Base-by-base conservation (phyloP, 73 alveolate genomes). In the Breviolum minutum region DNA sequence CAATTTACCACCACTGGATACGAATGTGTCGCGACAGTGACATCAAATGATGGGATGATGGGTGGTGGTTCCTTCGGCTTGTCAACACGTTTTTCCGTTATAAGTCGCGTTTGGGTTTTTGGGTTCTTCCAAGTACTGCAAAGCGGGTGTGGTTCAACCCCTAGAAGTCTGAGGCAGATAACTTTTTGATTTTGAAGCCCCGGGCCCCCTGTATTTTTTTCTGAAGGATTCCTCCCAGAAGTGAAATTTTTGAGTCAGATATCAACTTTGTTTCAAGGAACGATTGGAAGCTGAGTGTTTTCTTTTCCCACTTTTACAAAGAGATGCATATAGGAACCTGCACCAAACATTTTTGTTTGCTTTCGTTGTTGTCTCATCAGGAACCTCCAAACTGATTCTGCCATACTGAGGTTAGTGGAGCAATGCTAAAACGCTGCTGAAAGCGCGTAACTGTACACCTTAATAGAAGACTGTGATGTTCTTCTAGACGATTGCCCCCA, bases 1-100 rank as follows among this genome's bases (percentile, higher is more conserved):
- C 19, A 61, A 19, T 80, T 17, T 92, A 81, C 98, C 98, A 17
- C 86, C 86, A 32, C 92, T 83, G 92, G 92, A 62, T 61, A 6
- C 91, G 22, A 19, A 66, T 11, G 74, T 66, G 24, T 29, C 87
- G 4, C 86, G 86, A n/a, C 87, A 29, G 17, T 73, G 82, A 73
- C 82, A 30, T 8, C 29, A 11, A 20, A 13, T 6, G 81, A 30
- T 70, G 80, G 40, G 80, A 8, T 16, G n/a, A n/a, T 40, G 54
- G 77, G 77, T 30, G 68, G 63, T 12, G 87, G 64, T 40, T 79
- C 16, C 87, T 24, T 7, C 26, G 24, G 87, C 62, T 12, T 8
- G 32, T 11, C 9, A 76, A 30, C 4, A 68, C 77, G 77, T 22
- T 0, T 22, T 68, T 2, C 24, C 1, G 77, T 68, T 68, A 4